Evolutionary conservation across 2,329 filamentous ascomycete genomes (phyloP).

Genomic region (Albophoma yamanashiensis): DNA sequence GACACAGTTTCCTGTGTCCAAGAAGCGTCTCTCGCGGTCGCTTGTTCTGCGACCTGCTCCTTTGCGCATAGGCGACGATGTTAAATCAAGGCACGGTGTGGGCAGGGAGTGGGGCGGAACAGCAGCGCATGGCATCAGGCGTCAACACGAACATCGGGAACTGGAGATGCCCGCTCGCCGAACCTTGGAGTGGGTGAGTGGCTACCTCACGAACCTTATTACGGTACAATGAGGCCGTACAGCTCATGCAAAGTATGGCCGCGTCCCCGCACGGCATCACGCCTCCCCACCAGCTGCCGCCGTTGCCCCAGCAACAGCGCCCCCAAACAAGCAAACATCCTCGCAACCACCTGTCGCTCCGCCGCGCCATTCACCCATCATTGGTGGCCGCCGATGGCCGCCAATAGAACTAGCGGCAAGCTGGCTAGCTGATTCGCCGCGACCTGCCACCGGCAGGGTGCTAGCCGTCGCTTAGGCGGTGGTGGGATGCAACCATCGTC

Average conservation of each 20-base stretch:
- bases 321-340: background rate
- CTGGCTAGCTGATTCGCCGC: background rate
- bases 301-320: background rate
- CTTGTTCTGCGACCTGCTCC: background rate
- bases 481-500: background rate
- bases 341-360: background rate
- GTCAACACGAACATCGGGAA: background rate
- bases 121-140: background rate
- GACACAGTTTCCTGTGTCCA: background rate
- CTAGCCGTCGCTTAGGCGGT: background rate
- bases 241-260: background rate
- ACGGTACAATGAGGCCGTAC: background rate
- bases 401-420: background rate
- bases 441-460: background rate
- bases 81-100: background rate
- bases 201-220: background rate
- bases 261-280: background rate
- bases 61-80: background rate
- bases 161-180: background rate
- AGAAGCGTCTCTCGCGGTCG: background rate
- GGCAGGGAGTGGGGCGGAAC: background rate
- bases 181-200: background rate
- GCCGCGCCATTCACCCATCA: background rate
- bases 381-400: background rate
- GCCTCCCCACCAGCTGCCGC: background rate